Evolutionary conservation across 805 yeast species (phyloP).

Genomic region (Wickerhamiella shivajii): DNA sequence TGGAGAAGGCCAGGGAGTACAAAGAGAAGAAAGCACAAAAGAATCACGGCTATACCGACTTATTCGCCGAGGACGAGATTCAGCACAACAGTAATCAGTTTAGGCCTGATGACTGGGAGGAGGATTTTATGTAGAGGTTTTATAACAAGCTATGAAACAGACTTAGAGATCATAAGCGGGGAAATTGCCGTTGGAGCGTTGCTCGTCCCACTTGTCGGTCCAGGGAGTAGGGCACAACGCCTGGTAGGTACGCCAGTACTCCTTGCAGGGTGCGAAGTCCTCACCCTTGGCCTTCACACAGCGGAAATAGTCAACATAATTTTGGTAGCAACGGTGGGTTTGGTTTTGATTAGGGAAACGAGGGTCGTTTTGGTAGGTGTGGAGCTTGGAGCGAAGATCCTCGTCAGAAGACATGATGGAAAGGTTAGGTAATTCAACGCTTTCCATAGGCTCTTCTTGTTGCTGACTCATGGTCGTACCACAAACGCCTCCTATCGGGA

Average conservation of each 20-base stretch:
- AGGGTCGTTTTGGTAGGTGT: slow-evolving; percentile 57
- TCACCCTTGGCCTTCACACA: slow-evolving; percentile 95
- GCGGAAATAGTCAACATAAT: slow-evolving; percentile 95
- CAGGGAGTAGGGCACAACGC: slow-evolving; percentile 35
- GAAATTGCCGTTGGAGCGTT: slow-evolving; percentile 38
- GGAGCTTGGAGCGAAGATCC: slow-evolving; percentile 17
- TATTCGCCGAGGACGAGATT: slow-evolving; percentile 34
- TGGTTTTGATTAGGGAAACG: slow-evolving; percentile 97
- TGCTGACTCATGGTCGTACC: no score
- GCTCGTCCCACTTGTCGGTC: slow-evolving; percentile 30
- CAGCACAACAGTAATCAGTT: slow-evolving; percentile 33
- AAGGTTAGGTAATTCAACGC: no score
- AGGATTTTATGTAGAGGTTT: slow-evolving; percentile 34
- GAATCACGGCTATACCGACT: slow-evolving; percentile 33
- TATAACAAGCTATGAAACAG: background rate
- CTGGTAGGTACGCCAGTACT: slow-evolving; percentile 80
- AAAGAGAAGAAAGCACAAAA: slow-evolving; percentile 23
- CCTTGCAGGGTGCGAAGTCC: slow-evolving; percentile 95
- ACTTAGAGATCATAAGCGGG: slow-evolving; percentile 26
- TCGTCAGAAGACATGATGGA: slow-evolving; percentile 15
- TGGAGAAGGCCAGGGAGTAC: slow-evolving; percentile 22
- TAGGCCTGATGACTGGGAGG: slow-evolving; percentile 41
- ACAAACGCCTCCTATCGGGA: no score
- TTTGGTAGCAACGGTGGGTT: slow-evolving; percentile 96
- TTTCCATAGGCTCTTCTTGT: no score